Evolutionary conservation across 768 basidiomycete genomes (phyloP), one percentile per base, ranked within the genome.

Genomic region (Leccinum ochraceum): DNA sequence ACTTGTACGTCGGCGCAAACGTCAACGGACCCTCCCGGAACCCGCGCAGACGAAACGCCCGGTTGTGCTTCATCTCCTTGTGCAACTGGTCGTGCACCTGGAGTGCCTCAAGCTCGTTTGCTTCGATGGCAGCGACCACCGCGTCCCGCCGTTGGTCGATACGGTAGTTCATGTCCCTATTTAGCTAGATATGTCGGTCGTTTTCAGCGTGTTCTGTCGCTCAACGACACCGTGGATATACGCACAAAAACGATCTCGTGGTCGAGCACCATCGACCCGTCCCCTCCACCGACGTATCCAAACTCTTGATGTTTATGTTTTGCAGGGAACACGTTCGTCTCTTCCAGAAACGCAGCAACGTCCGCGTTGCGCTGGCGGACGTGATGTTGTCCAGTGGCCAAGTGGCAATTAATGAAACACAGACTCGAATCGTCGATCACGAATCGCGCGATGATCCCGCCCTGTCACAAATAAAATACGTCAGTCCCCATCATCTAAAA

Each of bases 81-180:
- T 85, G 76, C 2, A 99, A 85, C 69, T 99, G 94, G 75, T 99
- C 96, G 71, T 95, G 88, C 17, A 78, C 67, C 24, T 88, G 73
- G 8, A 99, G 83, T 36, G 76, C 77, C 3, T 81, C 75, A n/a
- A 86, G 75, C 53, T 96, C 89, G 36, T 84, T 83, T 0, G 85
- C 77, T n/a, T 85, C 79, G 55, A 95, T 80, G 32, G 87, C 83
- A 0, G 87, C 76, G 52, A 94, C 76, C 65, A 95, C 92, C 36
- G 84, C 80, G 24, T 98, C 95, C 26, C 96, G 83, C 2, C 94
- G 86, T 67, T 91, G 88, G 74, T 98, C 95, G 65, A 98, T 95
- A 49, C 96, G 94, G 71, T 98, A 99, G 76, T 99, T 99, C 77
- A 99, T 82, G 74, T 98, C 96, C 0, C 96, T 95, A 61, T 89